Base-by-base conservation (phyloP, 2,329 filamentous ascomycete species). In the Elsinoe australis region DNA sequence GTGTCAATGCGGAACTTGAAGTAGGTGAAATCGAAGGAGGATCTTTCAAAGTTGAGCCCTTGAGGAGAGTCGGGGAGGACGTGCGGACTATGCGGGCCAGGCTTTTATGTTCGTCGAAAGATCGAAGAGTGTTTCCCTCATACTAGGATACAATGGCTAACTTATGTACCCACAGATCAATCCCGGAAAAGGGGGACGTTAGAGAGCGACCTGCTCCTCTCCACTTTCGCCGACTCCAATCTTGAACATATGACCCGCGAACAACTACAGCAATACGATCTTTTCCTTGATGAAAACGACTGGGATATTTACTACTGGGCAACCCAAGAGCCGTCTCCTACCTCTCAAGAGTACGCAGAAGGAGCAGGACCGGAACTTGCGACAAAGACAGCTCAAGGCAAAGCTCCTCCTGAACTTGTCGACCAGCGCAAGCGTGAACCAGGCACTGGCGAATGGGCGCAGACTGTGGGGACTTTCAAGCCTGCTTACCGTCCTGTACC, bases 251-350 rank as follows among this genome's bases (percentile, higher is more conserved):
- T 98, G 86, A 78, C 77, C 61, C 63, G 34, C 60, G 52, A 22
- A 49, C 47, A 33, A 65, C 32, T 64, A 66, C 54, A 64, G 56
- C 60, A 66, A 75, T 64, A 52, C 69, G 50, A 47, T 49, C 52
- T 42, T 49, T 52, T 36, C 49, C 52, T 28, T 50, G 92, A 98
- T 67, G 92, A 98, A 71, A 98, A 98, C 68, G 92, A 98, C 71
- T 98, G 92, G 92, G 92, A 98, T 65, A 95, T 98, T 53, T 98
- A 98, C 75, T 98, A 98, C 75, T 98, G 92, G 92, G 87, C 86
- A 3, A 98, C 92, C 12, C 92, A 98, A 67, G 81, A 87, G 58
- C 74, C 82, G 9, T 69, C 76, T 3, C 70, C 73, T 1, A 76
- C 76, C n/a, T 75, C 79, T 26, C 65, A 72, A 47, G 72, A 78